phyloP scores from a whole-genome alignment of 2,329 filamentous ascomycete species.

The Coniochaeta sp. region DNA sequence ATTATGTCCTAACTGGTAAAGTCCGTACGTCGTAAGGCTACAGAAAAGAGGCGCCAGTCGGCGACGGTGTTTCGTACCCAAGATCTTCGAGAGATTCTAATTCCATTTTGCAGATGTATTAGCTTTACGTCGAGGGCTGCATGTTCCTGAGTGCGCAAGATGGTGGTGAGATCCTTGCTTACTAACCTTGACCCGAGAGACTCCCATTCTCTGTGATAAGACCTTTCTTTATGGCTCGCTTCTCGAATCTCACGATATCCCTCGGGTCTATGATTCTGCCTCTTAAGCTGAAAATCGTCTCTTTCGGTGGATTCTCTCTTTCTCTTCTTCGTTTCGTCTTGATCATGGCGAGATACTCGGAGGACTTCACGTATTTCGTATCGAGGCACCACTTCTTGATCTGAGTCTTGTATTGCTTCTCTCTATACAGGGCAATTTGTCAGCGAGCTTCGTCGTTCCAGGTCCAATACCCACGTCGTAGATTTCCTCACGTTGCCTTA shows the following conservation, averaged over 20 bases:
- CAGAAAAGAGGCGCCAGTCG: neutral
- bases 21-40: neutral
- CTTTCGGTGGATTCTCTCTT: conserved; percentile 14
- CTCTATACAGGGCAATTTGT: conserved; percentile 7
- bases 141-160: neutral
- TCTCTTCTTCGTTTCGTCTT: conserved; percentile 16
- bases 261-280: conserved; percentile 19
- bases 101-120: neutral
- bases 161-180: neutral
- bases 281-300: conserved; percentile 19
- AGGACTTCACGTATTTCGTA: conserved; percentile 24
- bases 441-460: neutral
- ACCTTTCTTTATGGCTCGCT: conserved; percentile 17
- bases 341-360: conserved; percentile 23
- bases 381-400: conserved; percentile 25
- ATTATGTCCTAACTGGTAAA: neutral
- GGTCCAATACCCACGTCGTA: neutral
- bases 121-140: neutral
- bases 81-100: conserved; percentile 12
- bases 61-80: conserved; percentile 11
- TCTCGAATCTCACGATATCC: conserved; percentile 19
- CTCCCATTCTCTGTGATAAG: conserved; percentile 10
- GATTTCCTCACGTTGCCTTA: conserved; percentile 19
- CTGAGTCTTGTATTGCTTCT: conserved; percentile 25
- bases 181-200: conserved; percentile 9